Evolutionary conservation across 2,329 filamentous ascomycete genomes (phyloP).

Genomic region (Pseudovirgaria hyperparasitica): DNA sequence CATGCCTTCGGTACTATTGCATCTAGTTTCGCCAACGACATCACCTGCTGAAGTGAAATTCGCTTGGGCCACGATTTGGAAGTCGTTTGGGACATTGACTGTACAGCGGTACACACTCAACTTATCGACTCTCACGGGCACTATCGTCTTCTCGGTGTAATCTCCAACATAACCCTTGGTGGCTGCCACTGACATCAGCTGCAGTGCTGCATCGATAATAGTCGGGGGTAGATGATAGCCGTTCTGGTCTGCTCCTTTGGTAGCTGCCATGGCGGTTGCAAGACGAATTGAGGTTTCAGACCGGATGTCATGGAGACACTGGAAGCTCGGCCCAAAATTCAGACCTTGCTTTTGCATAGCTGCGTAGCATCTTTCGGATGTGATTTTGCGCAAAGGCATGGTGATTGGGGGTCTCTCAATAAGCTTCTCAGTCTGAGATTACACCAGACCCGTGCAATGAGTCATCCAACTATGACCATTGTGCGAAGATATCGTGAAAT

Average conservation of each 20-base stretch:
- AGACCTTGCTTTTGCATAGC: conserved; percentile 1
- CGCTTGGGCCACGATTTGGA: no score
- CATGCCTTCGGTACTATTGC: background rate
- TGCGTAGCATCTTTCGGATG: conserved; percentile 1
- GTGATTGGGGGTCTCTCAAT: conserved; percentile 1
- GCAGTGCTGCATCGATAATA: conserved; percentile 2
- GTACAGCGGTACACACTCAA: no score
- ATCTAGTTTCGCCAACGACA: no score
- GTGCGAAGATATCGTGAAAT: conserved; percentile 9
- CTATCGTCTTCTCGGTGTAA: no score
- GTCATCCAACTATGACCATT: conserved; percentile 11
- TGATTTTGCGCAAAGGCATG: background rate
- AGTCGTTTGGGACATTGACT: no score
- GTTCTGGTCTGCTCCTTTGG: background rate
- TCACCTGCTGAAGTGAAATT: no score
- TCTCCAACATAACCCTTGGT: no score
- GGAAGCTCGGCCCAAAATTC: conserved; percentile 4
- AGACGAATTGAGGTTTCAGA: conserved; percentile 1
- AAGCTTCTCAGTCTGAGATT: no score
- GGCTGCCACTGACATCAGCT: conserved; percentile 3
- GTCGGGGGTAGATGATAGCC: conserved; percentile 4
- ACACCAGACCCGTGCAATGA: conserved; percentile 10
- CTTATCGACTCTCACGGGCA: no score
- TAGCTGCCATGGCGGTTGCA: background rate
- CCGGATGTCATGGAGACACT: no score